Evolutionary conservation across 179 eudicot genomes (phyloP).

Genomic region (Beta corolliflora): DNA sequence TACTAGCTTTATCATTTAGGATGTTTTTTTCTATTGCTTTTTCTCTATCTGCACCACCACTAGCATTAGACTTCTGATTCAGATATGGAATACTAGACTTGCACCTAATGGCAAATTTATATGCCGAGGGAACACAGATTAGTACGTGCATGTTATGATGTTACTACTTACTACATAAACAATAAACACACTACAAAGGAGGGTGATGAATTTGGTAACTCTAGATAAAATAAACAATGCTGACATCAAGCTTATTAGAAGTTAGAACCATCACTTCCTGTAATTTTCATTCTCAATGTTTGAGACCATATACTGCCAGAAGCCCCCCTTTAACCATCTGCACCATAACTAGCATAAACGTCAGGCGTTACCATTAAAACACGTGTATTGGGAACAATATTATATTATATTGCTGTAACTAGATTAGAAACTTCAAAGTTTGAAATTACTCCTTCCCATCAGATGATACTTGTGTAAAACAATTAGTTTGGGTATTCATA

Average conservation of each 20-base stretch:
- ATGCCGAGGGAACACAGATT: background rate
- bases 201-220: background rate
- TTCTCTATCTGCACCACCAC: too few species aligned
- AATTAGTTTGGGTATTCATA: too few species aligned
- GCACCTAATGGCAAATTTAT: background rate
- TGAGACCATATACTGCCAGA: constrained; percentile 75
- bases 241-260: constrained; percentile 65
- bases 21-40: too few species aligned
- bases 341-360: constrained; percentile 40
- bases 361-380: constrained; percentile 57
- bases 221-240: constrained; percentile 27
- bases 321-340: constrained; percentile 51
- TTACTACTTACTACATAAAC: too few species aligned
- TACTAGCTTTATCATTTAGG: too few species aligned
- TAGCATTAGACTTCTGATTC: too few species aligned
- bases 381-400: too few species aligned
- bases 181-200: background rate
- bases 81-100: background rate
- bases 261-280: constrained; percentile 81
- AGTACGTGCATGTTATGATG: background rate
- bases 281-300: constrained; percentile 77
- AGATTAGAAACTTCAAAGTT: too few species aligned
- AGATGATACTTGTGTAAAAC: too few species aligned
- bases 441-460: too few species aligned
- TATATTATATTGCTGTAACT: too few species aligned